These are phyloP conservation scores for Pittosporum tobira DNA, from an alignment of 129 eudicot genomes.

Conservation along the genomic window DNA sequence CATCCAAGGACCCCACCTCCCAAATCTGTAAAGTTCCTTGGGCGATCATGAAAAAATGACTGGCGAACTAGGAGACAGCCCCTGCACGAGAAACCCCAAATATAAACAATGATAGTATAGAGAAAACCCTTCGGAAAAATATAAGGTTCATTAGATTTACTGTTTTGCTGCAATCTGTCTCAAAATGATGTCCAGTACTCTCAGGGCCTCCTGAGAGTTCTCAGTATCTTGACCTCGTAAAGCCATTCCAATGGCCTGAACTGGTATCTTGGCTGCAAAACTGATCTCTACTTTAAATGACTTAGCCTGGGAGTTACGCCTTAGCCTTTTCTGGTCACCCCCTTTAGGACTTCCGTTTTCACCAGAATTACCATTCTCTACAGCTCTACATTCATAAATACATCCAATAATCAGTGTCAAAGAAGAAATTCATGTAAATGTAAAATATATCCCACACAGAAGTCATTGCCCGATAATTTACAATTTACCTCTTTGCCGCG, in stretches of 20 bases:
- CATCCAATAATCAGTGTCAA: neutral
- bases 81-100: slow-evolving; percentile 24
- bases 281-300: slow-evolving; percentile 58
- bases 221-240: slow-evolving; percentile 61
- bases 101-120: neutral
- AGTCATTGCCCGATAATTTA: neutral
- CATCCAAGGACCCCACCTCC: slow-evolving; percentile 97
- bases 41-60: slow-evolving; percentile 63
- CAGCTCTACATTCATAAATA: slow-evolving; percentile 5
- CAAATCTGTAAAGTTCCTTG: slow-evolving; percentile 49
- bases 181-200: slow-evolving; percentile 63
- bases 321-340: slow-evolving; percentile 43
- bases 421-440: neutral
- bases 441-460: neutral
- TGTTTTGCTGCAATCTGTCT: slow-evolving; percentile 74
- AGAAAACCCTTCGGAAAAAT: neutral
- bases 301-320: slow-evolving; percentile 48
- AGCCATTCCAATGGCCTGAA: slow-evolving; percentile 60
- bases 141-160: slow-evolving; percentile 19
- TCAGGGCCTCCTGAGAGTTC: slow-evolving; percentile 55
- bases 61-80: slow-evolving; percentile 74
- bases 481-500: slow-evolving; percentile 23
- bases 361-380: slow-evolving; percentile 22
- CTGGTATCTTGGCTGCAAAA: slow-evolving; percentile 69
- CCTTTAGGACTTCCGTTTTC: slow-evolving; percentile 41